These are phyloP conservation scores for Barnettozyma sp. DNA, from an alignment of 805 yeast genomes.

Conservation along the genomic window DNA sequence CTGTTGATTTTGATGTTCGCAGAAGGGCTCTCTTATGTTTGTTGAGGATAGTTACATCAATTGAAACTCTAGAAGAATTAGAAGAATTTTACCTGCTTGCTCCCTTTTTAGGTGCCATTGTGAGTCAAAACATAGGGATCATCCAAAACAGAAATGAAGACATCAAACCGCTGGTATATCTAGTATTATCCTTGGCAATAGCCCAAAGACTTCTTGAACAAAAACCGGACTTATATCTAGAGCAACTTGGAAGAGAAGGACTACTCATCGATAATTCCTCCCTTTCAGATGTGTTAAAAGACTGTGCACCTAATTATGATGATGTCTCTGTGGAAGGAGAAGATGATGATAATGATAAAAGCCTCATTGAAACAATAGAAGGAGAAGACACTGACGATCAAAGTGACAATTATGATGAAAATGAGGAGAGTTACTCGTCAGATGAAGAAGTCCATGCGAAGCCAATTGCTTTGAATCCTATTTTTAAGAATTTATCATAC, in stretches of 20 bases:
- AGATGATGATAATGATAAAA: constrained; percentile 14
- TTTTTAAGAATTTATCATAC: constrained; percentile 9
- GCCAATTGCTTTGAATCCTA: constrained; percentile 4
- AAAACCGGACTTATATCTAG: constrained; percentile 37
- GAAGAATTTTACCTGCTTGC: constrained; percentile 32
- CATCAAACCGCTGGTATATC: constrained; percentile 29
- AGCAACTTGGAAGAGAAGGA: constrained; percentile 65
- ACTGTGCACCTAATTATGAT: too few relatives aligned
- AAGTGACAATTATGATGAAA: constrained; percentile 21
- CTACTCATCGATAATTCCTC: constrained; percentile 43
- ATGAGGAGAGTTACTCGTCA: constrained; percentile 19
- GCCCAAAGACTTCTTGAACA: constrained; percentile 38
- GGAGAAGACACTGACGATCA: constrained; percentile 14
- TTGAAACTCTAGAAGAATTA: constrained; percentile 30
- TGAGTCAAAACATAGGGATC: constrained; percentile 43
- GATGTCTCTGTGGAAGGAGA: constrained; percentile 30
- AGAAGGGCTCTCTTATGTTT: constrained; percentile 48
- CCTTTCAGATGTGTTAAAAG: constrained; percentile 25
- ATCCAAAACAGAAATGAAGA: constrained; percentile 21
- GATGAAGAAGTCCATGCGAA: constrained; percentile 3
- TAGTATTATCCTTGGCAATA: constrained; percentile 46
- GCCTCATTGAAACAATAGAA: constrained; percentile 15
- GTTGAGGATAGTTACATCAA: constrained; percentile 42
- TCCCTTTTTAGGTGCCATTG: constrained; percentile 50
- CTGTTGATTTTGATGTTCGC: constrained; percentile 62